Base-by-base conservation (phyloP, 495 filamentous ascomycete genomes). In the Daldinia grandis region DNA sequence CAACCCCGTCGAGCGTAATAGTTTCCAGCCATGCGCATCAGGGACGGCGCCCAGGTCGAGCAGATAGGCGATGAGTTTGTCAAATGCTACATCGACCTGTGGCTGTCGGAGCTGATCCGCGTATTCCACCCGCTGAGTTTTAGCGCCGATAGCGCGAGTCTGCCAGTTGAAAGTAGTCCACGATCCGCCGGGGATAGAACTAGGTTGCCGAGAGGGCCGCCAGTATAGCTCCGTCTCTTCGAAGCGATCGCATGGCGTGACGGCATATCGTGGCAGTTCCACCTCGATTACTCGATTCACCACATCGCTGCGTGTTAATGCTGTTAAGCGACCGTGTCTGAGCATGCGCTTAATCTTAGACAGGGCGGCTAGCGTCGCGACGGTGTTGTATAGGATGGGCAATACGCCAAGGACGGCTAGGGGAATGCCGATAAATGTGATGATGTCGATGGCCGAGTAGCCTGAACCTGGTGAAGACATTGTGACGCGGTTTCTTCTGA, bases 111-210 rank as follows among this genome's bases (percentile, higher is more conserved):
- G 78, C 75, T 91, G 87, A 61, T 91, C 89, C 50, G 85, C 84
- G 59, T 90, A 91, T 73, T 90, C 87, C 40, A 90, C 74, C 27
- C 88, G 79, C 74, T 90, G 88, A 21, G 84, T 84, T 68, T 85
- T 86, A 38, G 84, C 76, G 5, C 88, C 87, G 33, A 89, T 88
- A 30, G 83, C 80, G 64, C 89, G 82, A 25, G 82, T 80, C 63
- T 84, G 85, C 87, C 89, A 91, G 75, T 89, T 86, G 78, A 90
- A 89, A 0, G 83, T 83, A 2, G 87, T 89, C 87, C 88, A 91
- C 30, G 75, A 83, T 0, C 89, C 88, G 8, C 89, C 89, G 14
- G 84, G 84, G 62, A 90, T 83, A 10, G 65, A 76, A 25, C 80
- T 84, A 1, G 82, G 80, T 35, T 84, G 76, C 0, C 78, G 73